phyloP scores from a whole-genome alignment of 2,329 filamentous ascomycete species.

The Talaromyces albobiverticillius region DNA sequence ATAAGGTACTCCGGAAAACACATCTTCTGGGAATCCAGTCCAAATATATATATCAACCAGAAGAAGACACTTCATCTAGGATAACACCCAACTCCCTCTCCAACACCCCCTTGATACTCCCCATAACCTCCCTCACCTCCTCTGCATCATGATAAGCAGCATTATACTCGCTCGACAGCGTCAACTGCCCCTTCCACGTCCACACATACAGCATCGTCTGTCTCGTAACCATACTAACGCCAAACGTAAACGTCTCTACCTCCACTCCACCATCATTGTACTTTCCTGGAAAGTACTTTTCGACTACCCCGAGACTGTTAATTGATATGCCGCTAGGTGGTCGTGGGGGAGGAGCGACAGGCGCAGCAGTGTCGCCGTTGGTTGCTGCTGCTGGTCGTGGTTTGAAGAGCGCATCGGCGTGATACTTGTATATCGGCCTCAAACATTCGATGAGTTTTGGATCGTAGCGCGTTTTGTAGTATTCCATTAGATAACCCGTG shows the following conservation, averaged over 20 bases:
- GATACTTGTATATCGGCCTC: conserved; percentile 14
- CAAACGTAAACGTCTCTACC: conserved; percentile 15
- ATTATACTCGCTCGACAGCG: conserved; percentile 18
- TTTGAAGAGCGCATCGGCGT: conserved; percentile 12
- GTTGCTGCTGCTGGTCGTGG: not conserved
- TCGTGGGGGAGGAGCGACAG: conserved; percentile 1
- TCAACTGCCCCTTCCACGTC: conserved; percentile 17
- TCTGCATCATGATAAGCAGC: conserved; percentile 15
- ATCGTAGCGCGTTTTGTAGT: conserved; percentile 13
- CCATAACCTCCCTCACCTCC: not conserved
- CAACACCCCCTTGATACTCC: not conserved
- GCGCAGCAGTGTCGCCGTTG: not conserved
- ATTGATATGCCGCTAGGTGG: conserved; percentile 15
- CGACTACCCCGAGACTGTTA: conserved; percentile 16
- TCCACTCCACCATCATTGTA: conserved; percentile 5
- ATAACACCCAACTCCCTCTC: not conserved
- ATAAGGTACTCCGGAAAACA: too few relatives aligned
- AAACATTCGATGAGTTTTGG: conserved; percentile 8
- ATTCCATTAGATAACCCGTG: conserved; percentile 10
- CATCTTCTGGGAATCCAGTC: too few relatives aligned
- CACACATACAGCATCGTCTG: conserved; percentile 19
- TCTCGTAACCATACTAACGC: conserved; percentile 18
- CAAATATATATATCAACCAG: too few relatives aligned
- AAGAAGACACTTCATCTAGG: not conserved
- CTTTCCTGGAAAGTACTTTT: conserved; percentile 5